Conservation (phyloP, 345 rosid species). For the Bretschneidera sinensis region DNA sequence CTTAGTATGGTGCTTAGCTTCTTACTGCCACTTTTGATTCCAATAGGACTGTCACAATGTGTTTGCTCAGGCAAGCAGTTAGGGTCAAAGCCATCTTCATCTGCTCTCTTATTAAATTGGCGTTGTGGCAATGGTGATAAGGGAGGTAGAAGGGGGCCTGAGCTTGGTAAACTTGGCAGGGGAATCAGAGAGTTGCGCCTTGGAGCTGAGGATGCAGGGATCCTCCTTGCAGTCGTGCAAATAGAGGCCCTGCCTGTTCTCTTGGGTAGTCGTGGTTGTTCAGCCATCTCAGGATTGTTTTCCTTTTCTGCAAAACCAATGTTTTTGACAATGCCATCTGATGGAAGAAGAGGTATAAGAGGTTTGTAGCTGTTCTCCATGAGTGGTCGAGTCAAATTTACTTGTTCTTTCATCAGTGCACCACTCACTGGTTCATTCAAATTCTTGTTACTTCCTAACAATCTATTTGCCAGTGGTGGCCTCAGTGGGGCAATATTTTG, state of each 20-base stretch:
- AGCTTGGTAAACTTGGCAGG: slow-evolving; percentile 32
- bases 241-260: slow-evolving; percentile 76
- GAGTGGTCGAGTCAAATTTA: slow-evolving; percentile 29
- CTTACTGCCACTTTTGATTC: slow-evolving; percentile 38
- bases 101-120: slow-evolving; percentile 31
- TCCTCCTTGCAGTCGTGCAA: slow-evolving; percentile 35
- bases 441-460: slow-evolving; percentile 37
- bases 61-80: slow-evolving; percentile 37
- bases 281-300: slow-evolving; percentile 68
- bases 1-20: slow-evolving; percentile 51
- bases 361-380: slow-evolving; percentile 38
- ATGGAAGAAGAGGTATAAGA: slow-evolving; percentile 27
- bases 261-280: slow-evolving; percentile 45
- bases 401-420: slow-evolving; percentile 35
- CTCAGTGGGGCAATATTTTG: slow-evolving; percentile 36
- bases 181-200: slow-evolving; percentile 82
- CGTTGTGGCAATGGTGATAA: slow-evolving; percentile 25
- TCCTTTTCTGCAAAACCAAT: slow-evolving; percentile 67
- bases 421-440: slow-evolving; percentile 26
- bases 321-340: slow-evolving; percentile 33
- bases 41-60: slow-evolving; percentile 52
- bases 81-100: slow-evolving; percentile 25
- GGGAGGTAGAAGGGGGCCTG: slow-evolving; percentile 24
- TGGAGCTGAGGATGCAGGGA: slow-evolving; percentile 45
- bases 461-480: slow-evolving; percentile 48